Base-by-base conservation (phyloP, 2,329 filamentous ascomycete species). In the Aaosphaeria pasadenensis region DNA sequence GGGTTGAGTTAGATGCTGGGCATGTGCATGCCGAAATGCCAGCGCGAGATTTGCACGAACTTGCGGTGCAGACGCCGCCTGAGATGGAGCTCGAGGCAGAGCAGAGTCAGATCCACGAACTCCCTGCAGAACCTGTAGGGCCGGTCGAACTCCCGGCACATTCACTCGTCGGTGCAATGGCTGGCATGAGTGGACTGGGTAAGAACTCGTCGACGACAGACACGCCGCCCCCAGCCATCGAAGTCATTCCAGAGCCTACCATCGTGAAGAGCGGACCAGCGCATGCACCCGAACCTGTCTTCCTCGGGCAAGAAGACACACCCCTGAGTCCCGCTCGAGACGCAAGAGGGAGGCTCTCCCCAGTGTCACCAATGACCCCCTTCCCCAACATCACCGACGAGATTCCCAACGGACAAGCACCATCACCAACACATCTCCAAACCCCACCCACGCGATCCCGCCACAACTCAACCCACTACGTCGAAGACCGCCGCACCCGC, bases 201-300 rank as follows among this genome's bases (percentile, higher is more conserved):
- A 36, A 36, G n/a, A 9, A 9, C 33, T 24, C 17, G 17, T 24
- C 17, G 17, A 24, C 17, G 17, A 24, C 17, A 24, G 17, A 24
- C 17, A 36, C 7, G 33, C 42, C 33, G 30, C 35, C 45, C 7
- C 62, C 60, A 5, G 46, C 38, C 1, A 59, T 62, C 11, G 48
- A 60, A 39, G 44, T 65, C 7, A 74, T 57, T 46, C 59, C 39
- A 30, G 71, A 74, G 35, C 57, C 67, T 24, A 56, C 52, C 7
- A 45, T 65, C 29, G 49, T 66, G 11, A 69, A 70, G 51, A 63
- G 72, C 53, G 74, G 71, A 2, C 71, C 75, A 46, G 65, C 64
- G 11, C 73, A 74, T 54, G 75, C 75, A 4, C 76, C 76, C 9
- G 75, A 79, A 48, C 71, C 72, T 6, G 59, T 77, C 5, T 58